phyloP scores from a whole-genome alignment of 2,329 filamentous ascomycete genomes.

The Talaromyces sp. region DNA sequence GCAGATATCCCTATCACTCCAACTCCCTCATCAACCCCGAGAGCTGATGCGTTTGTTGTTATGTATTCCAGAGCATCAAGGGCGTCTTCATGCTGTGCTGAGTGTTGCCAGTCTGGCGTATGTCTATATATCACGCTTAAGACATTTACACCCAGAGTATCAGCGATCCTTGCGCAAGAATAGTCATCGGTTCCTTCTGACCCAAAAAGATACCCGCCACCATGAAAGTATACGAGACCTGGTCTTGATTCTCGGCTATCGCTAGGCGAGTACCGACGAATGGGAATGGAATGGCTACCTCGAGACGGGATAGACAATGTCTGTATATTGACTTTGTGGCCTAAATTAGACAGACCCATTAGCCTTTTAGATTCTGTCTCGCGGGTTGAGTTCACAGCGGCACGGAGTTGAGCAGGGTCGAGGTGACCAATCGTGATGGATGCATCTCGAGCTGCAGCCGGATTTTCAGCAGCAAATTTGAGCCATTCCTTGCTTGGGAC shows the following conservation, averaged over 20 bases:
- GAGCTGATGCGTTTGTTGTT: not conserved
- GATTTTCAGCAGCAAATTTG: not conserved
- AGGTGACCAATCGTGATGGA: not conserved
- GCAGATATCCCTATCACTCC: not conserved
- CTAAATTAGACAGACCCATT: not conserved
- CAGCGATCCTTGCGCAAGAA: not conserved
- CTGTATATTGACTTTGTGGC: not conserved
- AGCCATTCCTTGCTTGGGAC: not conserved
- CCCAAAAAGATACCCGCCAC: not conserved
- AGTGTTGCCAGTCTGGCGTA: not conserved
- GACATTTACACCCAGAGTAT: not conserved
- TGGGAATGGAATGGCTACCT: not conserved
- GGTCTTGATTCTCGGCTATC: not conserved
- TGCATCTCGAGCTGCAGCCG: not conserved
- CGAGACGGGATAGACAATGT: not conserved
- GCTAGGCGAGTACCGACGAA: not conserved
- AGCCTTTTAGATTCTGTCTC: not conserved
- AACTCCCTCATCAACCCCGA: not conserved
- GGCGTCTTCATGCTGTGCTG: not conserved
- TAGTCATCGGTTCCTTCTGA: not conserved
- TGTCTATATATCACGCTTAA: not conserved
- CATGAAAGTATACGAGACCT: not conserved
- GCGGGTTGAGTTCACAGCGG: not conserved
- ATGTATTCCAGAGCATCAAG: not conserved
- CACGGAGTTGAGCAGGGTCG: not conserved